These are phyloP conservation scores for Achlya hypogyna DNA, from an alignment of 352 stramenopile genomes.

Conservation along the genomic window DNA sequence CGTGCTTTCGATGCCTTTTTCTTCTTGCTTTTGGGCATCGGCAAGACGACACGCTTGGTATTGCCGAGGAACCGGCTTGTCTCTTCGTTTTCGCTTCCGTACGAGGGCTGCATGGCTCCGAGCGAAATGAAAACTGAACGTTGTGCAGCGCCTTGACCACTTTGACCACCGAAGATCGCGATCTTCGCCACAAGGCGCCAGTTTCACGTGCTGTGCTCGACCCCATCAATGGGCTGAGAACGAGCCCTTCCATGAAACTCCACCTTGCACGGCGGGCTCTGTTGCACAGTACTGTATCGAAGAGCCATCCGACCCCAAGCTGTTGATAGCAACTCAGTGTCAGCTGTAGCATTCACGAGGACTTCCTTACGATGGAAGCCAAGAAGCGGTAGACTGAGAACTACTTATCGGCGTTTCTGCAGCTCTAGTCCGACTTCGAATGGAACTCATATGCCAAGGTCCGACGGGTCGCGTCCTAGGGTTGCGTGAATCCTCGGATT, in stretches of 20 bases:
- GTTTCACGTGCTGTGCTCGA: background rate
- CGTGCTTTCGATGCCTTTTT: background rate
- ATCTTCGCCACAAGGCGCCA: background rate
- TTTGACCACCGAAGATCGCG: background rate
- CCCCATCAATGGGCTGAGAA: no score
- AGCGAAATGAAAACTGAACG: background rate
- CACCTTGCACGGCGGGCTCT: no score
- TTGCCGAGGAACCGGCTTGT: background rate
- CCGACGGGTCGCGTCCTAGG: slow-evolving; percentile 9
- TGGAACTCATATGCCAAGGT: slow-evolving; percentile 9
- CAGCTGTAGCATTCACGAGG: no score
- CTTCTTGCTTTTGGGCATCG: background rate
- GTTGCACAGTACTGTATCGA: no score
- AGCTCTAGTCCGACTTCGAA: background rate
- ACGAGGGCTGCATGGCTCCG: background rate
- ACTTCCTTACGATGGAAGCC: no score
- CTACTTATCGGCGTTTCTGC: background rate
- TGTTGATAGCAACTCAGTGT: no score
- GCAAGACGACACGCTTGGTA: background rate
- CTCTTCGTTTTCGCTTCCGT: slow-evolving; percentile 6
- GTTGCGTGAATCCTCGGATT: background rate
- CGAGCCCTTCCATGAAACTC: no score
- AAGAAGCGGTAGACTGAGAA: background rate
- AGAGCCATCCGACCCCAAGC: no score
- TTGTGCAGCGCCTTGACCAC: background rate